phyloP scores from a whole-genome alignment of 805 yeast species.

The Zygosaccharomyces rouxii region DNA sequence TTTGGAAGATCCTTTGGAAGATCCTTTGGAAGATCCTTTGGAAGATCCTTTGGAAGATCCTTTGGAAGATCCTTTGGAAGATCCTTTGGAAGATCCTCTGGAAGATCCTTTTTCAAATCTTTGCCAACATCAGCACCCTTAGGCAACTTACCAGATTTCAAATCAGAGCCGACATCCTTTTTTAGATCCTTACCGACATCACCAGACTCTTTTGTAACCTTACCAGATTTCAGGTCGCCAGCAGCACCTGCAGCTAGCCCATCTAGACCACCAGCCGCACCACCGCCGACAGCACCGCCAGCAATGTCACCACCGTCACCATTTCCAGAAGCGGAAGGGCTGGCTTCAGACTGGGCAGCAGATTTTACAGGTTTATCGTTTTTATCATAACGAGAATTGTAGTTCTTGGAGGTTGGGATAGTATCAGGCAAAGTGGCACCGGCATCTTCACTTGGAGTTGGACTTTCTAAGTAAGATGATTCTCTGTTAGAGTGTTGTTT shows the following conservation, averaged over 20 bases:
- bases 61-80: not conserved
- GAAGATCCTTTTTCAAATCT: not conserved
- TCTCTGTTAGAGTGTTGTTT: not conserved
- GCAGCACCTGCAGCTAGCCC: not conserved
- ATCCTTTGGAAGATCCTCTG: not conserved
- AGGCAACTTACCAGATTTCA: not conserved
- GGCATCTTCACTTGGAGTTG: conserved; percentile 16
- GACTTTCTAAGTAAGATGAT: conserved; percentile 8
- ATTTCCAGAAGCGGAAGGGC: not conserved
- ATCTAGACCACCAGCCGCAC: not conserved
- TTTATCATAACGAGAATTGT: conserved; percentile 18
- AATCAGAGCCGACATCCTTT: not conserved
- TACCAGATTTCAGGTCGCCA: conserved; percentile 1
- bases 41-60: not conserved
- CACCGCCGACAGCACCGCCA: not conserved
- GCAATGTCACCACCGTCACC: not conserved
- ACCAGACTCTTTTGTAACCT: not conserved
- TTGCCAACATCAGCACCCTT: not conserved
- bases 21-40: not conserved
- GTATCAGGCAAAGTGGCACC: conserved; percentile 34
- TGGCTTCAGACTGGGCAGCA: not conserved
- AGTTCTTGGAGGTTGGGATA: conserved; percentile 35
- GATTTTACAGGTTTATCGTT: conserved; percentile 11
- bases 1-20: not conserved
- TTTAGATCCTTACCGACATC: not conserved